Conservation (phyloP, 306 rosid genomes). For the Senna tora region DNA sequence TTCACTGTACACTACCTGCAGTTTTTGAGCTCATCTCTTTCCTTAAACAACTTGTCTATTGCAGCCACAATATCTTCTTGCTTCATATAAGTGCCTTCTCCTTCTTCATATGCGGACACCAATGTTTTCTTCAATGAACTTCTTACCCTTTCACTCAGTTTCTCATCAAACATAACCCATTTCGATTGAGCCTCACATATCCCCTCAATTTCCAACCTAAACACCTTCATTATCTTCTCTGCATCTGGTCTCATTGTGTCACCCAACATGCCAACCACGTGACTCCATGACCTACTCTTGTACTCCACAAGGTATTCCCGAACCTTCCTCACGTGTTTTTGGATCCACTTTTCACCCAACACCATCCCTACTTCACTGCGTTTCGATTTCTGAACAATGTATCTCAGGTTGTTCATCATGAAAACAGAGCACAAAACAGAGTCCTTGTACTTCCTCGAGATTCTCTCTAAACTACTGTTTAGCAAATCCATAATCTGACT, state of each 20-base stretch:
- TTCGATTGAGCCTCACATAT: background rate
- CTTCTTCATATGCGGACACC: background rate
- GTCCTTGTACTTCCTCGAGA: conserved; percentile 66
- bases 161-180: conserved; percentile 19
- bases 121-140: background rate
- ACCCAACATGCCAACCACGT: background rate
- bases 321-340: background rate
- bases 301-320: background rate
- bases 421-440: conserved; percentile 63
- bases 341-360: conserved; percentile 4
- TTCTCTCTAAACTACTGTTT: conserved; percentile 65
- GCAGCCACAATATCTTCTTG: background rate
- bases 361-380: background rate
- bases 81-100: background rate
- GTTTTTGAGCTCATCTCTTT: background rate
- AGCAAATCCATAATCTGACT: conserved; percentile 74
- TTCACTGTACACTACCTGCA: background rate
- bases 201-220: background rate
- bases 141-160: background rate
- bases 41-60: conserved; percentile 1
- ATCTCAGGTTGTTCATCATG: conserved; percentile 66
- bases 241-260: background rate
- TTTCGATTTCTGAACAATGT: conserved; percentile 40
- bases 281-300: background rate
- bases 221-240: background rate